Percentiles rank a stretch among this genome's conserved stretches.
Conservation (phyloP, 129 eudicot genomes). For the Lonicera japonica region DNA sequence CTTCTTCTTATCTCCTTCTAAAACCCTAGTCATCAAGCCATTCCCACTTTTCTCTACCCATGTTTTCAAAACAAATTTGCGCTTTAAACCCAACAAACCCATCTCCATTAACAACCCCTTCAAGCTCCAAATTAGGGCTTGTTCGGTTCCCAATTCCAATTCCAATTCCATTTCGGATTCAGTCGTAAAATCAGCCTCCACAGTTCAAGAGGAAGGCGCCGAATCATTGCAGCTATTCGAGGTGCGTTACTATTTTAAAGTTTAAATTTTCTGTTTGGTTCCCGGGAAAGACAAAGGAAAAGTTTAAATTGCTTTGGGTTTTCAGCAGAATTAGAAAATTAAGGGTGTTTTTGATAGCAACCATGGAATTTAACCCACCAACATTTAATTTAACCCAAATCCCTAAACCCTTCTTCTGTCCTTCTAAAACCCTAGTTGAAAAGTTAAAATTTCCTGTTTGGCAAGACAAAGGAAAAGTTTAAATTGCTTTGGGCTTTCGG, state of each 20-base stretch:
- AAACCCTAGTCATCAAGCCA: conserved; percentile 30
- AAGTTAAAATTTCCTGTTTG: no score
- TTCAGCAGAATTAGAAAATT: background rate
- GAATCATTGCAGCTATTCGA: conserved; percentile 39
- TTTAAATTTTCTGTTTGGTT: background rate
- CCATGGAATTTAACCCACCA: no score
- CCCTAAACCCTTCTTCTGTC: no score
- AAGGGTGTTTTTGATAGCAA: no score
- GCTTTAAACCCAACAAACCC: conserved; percentile 9
- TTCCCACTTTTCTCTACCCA: conserved; percentile 16
- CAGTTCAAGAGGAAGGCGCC: conserved; percentile 25
- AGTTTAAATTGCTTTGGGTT: background rate
- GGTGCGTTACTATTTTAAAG: conserved; percentile 16
- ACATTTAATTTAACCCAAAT: no score
- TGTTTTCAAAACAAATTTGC: conserved; percentile 23
- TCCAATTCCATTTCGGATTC: conserved; percentile 10
- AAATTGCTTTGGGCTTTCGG: no score
- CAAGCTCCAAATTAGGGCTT: conserved; percentile 31
- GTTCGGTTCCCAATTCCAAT: conserved; percentile 10
- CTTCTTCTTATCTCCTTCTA: conserved; percentile 19
- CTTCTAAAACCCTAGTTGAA: no score
- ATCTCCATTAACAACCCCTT: conserved; percentile 13
- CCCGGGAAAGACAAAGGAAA: background rate
- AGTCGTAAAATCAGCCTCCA: no score
- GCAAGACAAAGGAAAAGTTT: no score